Base-by-base conservation (phyloP, 176 grass and related monocot species). In the Canna indica region DNA sequence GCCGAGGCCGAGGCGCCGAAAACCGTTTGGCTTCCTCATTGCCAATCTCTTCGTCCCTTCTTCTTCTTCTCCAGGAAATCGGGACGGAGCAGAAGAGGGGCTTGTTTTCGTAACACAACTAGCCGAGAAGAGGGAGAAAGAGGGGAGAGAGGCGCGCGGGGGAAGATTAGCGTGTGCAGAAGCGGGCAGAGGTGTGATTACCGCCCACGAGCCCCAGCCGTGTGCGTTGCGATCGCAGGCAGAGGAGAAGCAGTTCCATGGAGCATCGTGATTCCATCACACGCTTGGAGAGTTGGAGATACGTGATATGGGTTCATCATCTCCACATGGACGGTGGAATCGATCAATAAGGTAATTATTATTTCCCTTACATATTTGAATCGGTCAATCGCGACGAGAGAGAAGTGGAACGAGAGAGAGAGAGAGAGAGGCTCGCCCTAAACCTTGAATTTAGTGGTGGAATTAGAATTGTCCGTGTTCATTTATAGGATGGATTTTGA, bases 161-260 rank as follows among this genome's bases (percentile, higher is more conserved):
- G 36, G 41, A n/a, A 42, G 27, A 59, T 76, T 81, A 90, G 75
- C 83, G 78, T 28, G 78, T 79, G 67, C 81, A 86, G 76, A 90
- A 86, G 73, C 83, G 83, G 34, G 78, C 75, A 33, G 81, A 78
- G 59, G 81, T 86, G 79, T 83, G 83, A 71, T 86, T 90, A 35
- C 78, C 81, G 76, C 83, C 83, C 67, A 84, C 81, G 46, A 90
- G 71, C 39, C 44, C 78, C 14, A 79, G 52, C 60, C 81, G 65
- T 1, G 80, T 61, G 84, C 78, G 69, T 66, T 73, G 76, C 24
- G 48, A 76, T 71, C 61, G 50, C 28, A 79, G 66, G 65, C 58
- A 73, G 73, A 84, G 75, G 67, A 82, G 81, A 69, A 81, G 36
- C 83, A 76, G 64, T 64, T 79, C 73, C 27, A 73, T 64, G 27